These are phyloP conservation scores for Pterula multifida DNA, from an alignment of 1,284 basidiomycete species.

Conservation along the genomic window DNA sequence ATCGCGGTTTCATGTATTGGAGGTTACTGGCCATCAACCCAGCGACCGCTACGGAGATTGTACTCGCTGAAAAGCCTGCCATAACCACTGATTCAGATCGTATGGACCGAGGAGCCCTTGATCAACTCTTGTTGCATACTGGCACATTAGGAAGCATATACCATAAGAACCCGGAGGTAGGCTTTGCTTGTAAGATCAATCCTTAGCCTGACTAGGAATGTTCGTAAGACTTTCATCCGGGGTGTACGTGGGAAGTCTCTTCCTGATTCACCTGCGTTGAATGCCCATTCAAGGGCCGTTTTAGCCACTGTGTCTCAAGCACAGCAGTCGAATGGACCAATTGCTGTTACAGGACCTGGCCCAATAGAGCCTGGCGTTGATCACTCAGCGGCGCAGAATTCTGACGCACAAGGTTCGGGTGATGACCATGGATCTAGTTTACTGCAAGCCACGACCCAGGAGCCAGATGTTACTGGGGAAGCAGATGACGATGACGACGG, in stretches of 20 bases:
- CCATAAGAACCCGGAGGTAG: conserved; percentile 81
- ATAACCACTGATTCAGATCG: conserved; percentile 97
- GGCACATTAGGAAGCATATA: conserved; percentile 80
- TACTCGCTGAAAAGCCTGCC: conserved; percentile 88
- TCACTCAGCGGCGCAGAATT: conserved; percentile 2
- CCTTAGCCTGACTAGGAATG: conserved; percentile 4
- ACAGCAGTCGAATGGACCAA: conserved; percentile 28
- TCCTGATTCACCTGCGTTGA: conserved; percentile 67
- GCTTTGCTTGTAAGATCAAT: conserved; percentile 5
- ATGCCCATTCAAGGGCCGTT: conserved; percentile 57
- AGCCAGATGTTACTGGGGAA: conserved; percentile 19
- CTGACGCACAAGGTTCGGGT: conserved; percentile 12
- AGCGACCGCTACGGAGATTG: conserved; percentile 78
- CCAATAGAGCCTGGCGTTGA: conserved; percentile 37
- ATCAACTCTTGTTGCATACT: conserved; percentile 76
- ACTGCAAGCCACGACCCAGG: conserved; percentile 12
- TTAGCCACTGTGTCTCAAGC: conserved; percentile 50
- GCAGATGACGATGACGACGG: conserved; percentile 17
- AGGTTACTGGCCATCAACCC: conserved; percentile 92
- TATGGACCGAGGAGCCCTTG: conserved; percentile 91
- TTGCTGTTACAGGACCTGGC: conserved; percentile 54
- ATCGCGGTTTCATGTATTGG: conserved; percentile 99
- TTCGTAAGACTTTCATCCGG: conserved; percentile 67
- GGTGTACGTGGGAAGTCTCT: conserved; percentile 65
- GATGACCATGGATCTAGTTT: conserved; percentile 13